Evolutionary conservation across 2,329 filamentous ascomycete genomes (phyloP), one percentile per base, ranked within the genome.

Genomic region (Venturia aucupariae): DNA sequence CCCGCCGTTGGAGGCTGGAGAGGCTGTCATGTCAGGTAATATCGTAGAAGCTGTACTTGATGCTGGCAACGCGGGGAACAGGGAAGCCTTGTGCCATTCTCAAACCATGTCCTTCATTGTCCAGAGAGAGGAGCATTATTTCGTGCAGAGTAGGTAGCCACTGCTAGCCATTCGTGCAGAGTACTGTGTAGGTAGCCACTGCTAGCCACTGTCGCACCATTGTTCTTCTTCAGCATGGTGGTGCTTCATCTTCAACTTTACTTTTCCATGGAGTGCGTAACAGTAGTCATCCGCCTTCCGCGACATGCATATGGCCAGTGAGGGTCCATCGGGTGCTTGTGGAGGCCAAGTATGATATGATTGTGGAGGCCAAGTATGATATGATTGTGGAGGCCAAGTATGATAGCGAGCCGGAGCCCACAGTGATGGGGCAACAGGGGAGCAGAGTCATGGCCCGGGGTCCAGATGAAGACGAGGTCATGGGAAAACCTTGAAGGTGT

Each of bases 401-500:
- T 4, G 24, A 17, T 11, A 54, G 48, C 24, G 48, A 54, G 48
- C 48, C 55, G 55, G 32, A n/a, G 19, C 30, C 32, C 55, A 41
- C 38, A 30, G 17, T 39, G 10, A 15, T 41, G 57, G 32, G 2
- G 32, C n/a, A n/a, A n/a, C n/a, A n/a, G n/a, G n/a, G n/a, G n/a
- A n/a, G 32, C 32, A 60, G 57, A 60, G 57, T 60, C 57, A 60
- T 60, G 57, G 57, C 57, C 15, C 32, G 5, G 48, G 3, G 17
- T 22, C 4, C 1, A 13, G 7, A 41, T 22, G 57, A 39, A 42
- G 57, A 11, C 3, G 32, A 39, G 32, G 57, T 13, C 57, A n/a
- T 1, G 5, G 32, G 57, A 17, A n/a, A 39, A 39, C 1, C n/a
- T n/a, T n/a, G n/a, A n/a, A n/a, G n/a, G n/a, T n/a, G n/a, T n/a